Percentiles rank a stretch among this genome's conserved stretches.
These are phyloP conservation scores for Sclerotinia glacialis DNA, from an alignment of 2,329 filamentous ascomycete genomes.

Conservation along the genomic window DNA sequence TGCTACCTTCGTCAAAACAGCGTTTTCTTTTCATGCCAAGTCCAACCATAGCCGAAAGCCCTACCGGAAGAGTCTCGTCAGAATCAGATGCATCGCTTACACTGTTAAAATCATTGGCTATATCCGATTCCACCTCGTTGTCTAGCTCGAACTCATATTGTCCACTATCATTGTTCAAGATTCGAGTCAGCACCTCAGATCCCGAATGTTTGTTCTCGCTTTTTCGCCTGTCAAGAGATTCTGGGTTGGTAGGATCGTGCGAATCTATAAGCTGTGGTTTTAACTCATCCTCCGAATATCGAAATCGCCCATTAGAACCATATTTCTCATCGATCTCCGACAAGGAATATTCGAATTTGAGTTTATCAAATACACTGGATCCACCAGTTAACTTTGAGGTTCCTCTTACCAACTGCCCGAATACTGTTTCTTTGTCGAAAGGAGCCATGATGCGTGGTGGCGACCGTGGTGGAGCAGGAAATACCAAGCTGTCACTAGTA, in stretches of 20 bases:
- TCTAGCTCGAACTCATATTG: constrained; percentile 22
- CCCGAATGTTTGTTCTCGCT: constrained; percentile 22
- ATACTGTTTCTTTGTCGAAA: constrained; percentile 38
- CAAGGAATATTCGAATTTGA: constrained; percentile 37
- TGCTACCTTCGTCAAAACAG: constrained; percentile 34
- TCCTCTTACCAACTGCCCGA: constrained; percentile 29
- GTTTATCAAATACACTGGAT: constrained; percentile 35
- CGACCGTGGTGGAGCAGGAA: background rate
- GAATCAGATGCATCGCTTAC: constrained; percentile 53
- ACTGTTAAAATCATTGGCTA: constrained; percentile 36
- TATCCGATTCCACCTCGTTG: constrained; percentile 31
- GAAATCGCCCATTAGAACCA: constrained; percentile 34
- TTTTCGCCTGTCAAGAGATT: constrained; percentile 33
- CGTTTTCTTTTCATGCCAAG: constrained; percentile 39
- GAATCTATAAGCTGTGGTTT: constrained; percentile 14
- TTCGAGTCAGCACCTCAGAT: constrained; percentile 42
- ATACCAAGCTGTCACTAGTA: constrained; percentile 3
- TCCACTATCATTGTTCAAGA: constrained; percentile 43
- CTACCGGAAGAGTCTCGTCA: constrained; percentile 52
- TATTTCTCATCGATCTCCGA: constrained; percentile 39
- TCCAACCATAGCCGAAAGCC: constrained; percentile 50
- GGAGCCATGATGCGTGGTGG: constrained; percentile 21
- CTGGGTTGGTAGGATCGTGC: constrained; percentile 33
- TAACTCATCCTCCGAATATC: constrained; percentile 26
- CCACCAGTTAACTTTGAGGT: constrained; percentile 18